These are phyloP conservation scores for Alternaria burnsii DNA, from an alignment of 2,329 filamentous ascomycete genomes.

Conservation along the genomic window DNA sequence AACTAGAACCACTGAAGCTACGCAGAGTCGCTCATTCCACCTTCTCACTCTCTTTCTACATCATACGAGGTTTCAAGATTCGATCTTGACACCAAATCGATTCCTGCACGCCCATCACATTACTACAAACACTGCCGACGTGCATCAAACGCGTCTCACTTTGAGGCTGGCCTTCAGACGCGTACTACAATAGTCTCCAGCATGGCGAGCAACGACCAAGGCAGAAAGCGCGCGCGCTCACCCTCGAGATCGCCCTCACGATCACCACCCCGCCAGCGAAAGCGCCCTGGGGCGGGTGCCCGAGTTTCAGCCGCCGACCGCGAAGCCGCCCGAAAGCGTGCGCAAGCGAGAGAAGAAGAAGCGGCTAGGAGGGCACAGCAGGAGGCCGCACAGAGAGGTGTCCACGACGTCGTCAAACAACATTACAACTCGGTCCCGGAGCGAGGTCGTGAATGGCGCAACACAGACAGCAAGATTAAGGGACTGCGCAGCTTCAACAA, in stretches of 20 bases:
- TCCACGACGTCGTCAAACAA: constrained; percentile 86
- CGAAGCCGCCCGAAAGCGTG: constrained; percentile 69
- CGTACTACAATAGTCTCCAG: neutral
- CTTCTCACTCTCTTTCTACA: neutral
- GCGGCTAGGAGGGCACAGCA: constrained; percentile 59
- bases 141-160: constrained; percentile 9
- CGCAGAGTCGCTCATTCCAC: neutral
- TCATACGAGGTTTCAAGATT: neutral
- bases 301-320: constrained; percentile 74
- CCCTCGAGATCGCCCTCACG: constrained; percentile 47
- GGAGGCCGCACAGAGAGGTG: constrained; percentile 60
- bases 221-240: constrained; percentile 45
- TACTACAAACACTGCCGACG: neutral
- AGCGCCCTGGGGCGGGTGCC: constrained; percentile 61
- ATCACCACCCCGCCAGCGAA: constrained; percentile 68
- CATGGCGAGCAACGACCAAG: constrained; percentile 37
- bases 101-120: neutral
- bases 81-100: neutral
- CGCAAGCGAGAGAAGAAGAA: constrained; percentile 52
- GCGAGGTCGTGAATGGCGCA: constrained; percentile 91
- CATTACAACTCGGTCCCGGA: constrained; percentile 98
- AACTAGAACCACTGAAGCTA: constrained; percentile 8
- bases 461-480: constrained; percentile 93
- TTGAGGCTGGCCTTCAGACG: constrained; percentile 6
- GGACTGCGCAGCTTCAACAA: constrained; percentile 96